Conservation (phyloP, 768 basidiomycete species). For the Suillus spraguei region DNA sequence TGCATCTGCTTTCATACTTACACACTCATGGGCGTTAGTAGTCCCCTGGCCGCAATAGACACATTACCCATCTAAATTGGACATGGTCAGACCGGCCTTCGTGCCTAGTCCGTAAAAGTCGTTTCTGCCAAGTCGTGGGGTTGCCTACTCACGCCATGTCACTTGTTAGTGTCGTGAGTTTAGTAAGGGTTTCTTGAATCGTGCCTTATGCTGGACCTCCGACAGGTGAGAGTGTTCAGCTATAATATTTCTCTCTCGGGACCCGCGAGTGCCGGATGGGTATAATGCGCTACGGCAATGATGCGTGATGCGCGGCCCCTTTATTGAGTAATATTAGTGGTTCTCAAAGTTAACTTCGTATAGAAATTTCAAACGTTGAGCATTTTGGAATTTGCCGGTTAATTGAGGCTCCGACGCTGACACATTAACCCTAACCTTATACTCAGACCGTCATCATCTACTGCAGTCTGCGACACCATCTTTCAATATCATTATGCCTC, state of each 20-base stretch:
- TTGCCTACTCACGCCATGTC: neutral
- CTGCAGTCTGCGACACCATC: too few relatives aligned
- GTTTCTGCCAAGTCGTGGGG: neutral
- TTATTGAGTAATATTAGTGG: neutral
- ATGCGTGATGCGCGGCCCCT: too few relatives aligned
- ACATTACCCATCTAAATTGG: constrained; percentile 6
- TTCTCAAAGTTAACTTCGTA: too few relatives aligned
- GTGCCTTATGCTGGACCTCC: neutral
- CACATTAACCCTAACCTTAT: too few relatives aligned
- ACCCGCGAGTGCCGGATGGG: neutral
- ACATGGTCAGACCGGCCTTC: neutral
- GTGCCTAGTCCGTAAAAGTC: neutral
- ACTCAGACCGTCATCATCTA: too few relatives aligned
- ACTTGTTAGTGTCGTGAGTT: neutral
- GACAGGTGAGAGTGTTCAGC: neutral
- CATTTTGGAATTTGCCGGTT: too few relatives aligned
- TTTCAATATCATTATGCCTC: too few relatives aligned
- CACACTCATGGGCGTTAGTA: constrained; percentile 20
- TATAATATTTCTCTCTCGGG: neutral
- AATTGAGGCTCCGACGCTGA: too few relatives aligned
- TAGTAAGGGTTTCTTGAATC: neutral
- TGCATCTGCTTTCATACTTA: constrained; percentile 18
- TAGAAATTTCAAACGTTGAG: too few relatives aligned
- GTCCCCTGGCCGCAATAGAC: constrained; percentile 22
- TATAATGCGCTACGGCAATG: neutral